Evolutionary conservation across 495 filamentous ascomycete genomes (phyloP), one percentile per base, ranked within the genome.

Genomic region (Jackrogersella multiformis): DNA sequence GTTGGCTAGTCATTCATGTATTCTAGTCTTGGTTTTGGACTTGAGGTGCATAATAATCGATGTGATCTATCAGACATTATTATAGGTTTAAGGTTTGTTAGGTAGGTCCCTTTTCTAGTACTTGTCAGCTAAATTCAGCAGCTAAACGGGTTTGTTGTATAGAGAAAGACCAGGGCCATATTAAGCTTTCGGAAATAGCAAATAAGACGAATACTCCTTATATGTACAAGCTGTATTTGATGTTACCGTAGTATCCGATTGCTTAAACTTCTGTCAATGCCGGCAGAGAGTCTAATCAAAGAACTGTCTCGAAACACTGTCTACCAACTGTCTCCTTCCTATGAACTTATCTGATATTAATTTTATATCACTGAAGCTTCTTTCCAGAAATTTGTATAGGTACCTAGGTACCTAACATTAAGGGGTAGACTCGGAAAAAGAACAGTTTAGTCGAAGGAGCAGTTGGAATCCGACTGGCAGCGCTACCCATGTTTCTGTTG

Each of bases 371-470:
- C 41, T 13, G 20, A 12, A n/a, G 12, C 10, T 13, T 35, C 10
- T 46, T 24, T 21, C 1, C 5, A 24, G 9, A 21, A 21, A 26
- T 46, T n/a, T 46, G 21, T 21, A 46, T n/a, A 10, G 24, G n/a
- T n/a, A n/a, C 13, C 21, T 12, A 8, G 26, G 21, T 28, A 46
- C 13, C 42, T 4, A 30, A 30, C 26, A 30, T 30, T 30, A 30
- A 30, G 42, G 23, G 52, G 5, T 48, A n/a, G n/a, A n/a, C n/a
- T n/a, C n/a, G n/a, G 32, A 58, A 38, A 21, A 56, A 60, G 55
- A 41, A 65, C 42, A 70, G 71, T 73, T 73, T 70, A 26, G 51
- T 64, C 64, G 59, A 61, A 52, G 4, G 42, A 51, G 23, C 24
- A 67, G 36, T 7, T 26, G 1, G 42, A 55, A 38, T 16, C 57